phyloP scores from a whole-genome alignment of 805 yeast species.

The Yarrowia yakushimensis region DNA sequence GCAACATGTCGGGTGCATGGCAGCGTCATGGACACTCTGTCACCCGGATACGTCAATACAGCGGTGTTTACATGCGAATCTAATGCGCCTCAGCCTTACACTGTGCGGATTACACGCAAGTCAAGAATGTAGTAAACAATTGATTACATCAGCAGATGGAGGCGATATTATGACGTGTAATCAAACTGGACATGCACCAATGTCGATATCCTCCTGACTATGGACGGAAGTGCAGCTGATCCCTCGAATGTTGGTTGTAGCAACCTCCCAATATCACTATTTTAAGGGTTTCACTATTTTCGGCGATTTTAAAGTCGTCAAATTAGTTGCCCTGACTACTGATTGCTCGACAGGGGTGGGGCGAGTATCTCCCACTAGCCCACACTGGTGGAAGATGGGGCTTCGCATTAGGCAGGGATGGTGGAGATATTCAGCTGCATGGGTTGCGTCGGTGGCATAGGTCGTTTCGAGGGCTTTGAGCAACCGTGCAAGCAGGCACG shows the following conservation, averaged over 20 bases:
- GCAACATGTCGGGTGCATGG: too few relatives aligned
- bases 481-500: neutral
- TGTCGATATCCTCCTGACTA: too few relatives aligned
- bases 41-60: neutral
- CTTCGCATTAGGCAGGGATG: neutral
- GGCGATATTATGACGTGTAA: too few relatives aligned
- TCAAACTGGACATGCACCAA: too few relatives aligned
- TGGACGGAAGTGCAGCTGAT: too few relatives aligned
- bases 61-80: constrained; percentile 17
- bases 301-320: neutral
- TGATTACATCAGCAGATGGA: neutral
- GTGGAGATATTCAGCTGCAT: neutral
- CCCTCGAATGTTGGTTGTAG: too few relatives aligned
- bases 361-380: neutral
- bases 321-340: constrained; percentile 16
- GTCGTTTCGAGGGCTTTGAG: too few relatives aligned
- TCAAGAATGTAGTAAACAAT: neutral
- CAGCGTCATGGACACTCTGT: too few relatives aligned
- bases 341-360: neutral
- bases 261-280: neutral
- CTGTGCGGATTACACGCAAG: neutral
- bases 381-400: neutral
- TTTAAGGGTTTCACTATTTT: too few relatives aligned
- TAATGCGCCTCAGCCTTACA: constrained; percentile 8
- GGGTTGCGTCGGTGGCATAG: too few relatives aligned